Conservation (phyloP, 2,329 filamentous ascomycete genomes). For the Aspergillus cejpii region DNA sequence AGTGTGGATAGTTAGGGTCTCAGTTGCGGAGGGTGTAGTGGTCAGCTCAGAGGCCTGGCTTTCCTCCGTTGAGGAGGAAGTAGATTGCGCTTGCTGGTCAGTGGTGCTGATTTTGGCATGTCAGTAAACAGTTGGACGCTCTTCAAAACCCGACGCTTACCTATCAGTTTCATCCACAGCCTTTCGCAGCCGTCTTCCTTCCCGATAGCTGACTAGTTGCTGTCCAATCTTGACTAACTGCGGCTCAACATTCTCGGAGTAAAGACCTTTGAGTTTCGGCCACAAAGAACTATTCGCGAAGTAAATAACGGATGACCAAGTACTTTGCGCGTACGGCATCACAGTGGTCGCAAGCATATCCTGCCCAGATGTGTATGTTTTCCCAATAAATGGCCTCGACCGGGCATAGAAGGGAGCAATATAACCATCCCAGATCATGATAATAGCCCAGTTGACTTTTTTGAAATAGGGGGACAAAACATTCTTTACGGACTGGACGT, state of each 20-base stretch:
- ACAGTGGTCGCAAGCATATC: slow-evolving; percentile 62
- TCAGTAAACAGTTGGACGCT: slow-evolving; percentile 8
- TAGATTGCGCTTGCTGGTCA: slow-evolving; percentile 19
- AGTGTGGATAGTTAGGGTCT: slow-evolving; percentile 22
- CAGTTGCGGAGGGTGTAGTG: slow-evolving; percentile 22
- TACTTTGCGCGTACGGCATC: slow-evolving; percentile 64
- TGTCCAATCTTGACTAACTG: slow-evolving; percentile 89
- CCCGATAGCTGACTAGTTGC: slow-evolving; percentile 61
- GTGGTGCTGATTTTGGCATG: slow-evolving; percentile 14
- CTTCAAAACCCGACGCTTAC: slow-evolving; percentile 21
- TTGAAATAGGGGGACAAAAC: slow-evolving; percentile 66
- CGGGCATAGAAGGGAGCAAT: slow-evolving; percentile 68
- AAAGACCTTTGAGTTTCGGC: slow-evolving; percentile 73
- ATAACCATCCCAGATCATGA: slow-evolving; percentile 41
- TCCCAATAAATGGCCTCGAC: slow-evolving; percentile 65
- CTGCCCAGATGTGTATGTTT: slow-evolving; percentile 61
- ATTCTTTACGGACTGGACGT: slow-evolving; percentile 58
- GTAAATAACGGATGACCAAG: slow-evolving; percentile 60
- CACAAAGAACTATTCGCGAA: slow-evolving; percentile 73
- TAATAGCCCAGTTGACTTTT: slow-evolving; percentile 57
- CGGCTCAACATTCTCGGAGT: slow-evolving; percentile 88
- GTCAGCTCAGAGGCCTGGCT: slow-evolving; percentile 16
- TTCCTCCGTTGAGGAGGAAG: slow-evolving; percentile 16
- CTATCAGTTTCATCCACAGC: slow-evolving; percentile 51
- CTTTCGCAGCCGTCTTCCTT: slow-evolving; percentile 56